Conservation (phyloP, 2,329 filamentous ascomycete species). For the Chrysoporthe cubensis region DNA sequence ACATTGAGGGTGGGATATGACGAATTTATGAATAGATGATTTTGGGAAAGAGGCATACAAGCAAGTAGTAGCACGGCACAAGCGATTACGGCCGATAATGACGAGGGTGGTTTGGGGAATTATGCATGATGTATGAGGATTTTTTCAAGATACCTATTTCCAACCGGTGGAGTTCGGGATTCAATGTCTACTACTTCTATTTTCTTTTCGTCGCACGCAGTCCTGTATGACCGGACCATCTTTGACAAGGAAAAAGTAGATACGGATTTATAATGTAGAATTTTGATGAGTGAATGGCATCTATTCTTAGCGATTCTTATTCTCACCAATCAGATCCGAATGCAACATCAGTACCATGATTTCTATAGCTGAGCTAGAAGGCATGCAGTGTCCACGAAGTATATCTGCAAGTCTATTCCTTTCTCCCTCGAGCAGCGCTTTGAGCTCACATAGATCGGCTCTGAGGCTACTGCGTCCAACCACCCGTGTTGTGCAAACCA, state of each 20-base stretch:
- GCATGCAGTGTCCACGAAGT: neutral
- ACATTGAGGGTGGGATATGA: slow-evolving; percentile 40
- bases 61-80: neutral
- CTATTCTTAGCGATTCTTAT: neutral
- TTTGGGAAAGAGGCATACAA: neutral
- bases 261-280: slow-evolving; percentile 19
- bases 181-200: slow-evolving; percentile 6
- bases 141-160: slow-evolving; percentile 24
- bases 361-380: neutral
- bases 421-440: neutral
- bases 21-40: slow-evolving; percentile 9
- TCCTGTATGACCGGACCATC: neutral
- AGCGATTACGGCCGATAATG: slow-evolving; percentile 10
- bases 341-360: neutral
- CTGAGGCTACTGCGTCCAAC: slow-evolving; percentile 15
- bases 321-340: neutral
- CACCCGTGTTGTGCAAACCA: neutral
- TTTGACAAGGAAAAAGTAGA: slow-evolving; percentile 12
- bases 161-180: slow-evolving; percentile 15
- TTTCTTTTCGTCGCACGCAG: slow-evolving; percentile 1
- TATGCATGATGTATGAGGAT: slow-evolving; percentile 20
- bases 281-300: slow-evolving; percentile 10
- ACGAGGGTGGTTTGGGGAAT: slow-evolving; percentile 6
- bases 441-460: slow-evolving; percentile 5
- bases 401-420: neutral